Percentiles rank a stretch among this genome's conserved stretches.
Conservation (phyloP, 192 early-diverging fungal genomes). For the Mortierella hygrophila region DNA sequence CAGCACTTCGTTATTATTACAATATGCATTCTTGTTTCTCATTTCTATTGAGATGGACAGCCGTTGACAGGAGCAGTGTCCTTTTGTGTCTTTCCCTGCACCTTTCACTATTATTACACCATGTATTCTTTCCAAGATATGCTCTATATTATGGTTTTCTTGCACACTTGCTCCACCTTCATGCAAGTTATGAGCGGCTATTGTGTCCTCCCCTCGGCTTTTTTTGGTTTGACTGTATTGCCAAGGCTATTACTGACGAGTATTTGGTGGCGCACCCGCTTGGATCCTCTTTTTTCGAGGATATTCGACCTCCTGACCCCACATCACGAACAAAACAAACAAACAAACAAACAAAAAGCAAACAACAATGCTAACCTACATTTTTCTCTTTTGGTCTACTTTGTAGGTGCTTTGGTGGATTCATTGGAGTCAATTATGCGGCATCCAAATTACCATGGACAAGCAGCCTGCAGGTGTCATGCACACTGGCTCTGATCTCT, state of each 20-base stretch:
- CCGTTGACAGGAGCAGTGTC: too few species aligned
- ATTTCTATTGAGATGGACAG: too few species aligned
- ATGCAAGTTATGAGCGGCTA: background rate
- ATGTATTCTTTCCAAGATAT: background rate
- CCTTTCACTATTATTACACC: too few species aligned
- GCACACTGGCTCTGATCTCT: slow-evolving; percentile 69
- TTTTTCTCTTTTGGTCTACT: background rate
- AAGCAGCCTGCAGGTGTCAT: slow-evolving; percentile 68
- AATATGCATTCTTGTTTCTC: too few species aligned
- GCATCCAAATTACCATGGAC: slow-evolving; percentile 74
- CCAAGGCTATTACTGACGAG: background rate
- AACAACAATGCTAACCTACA: slow-evolving; percentile 28
- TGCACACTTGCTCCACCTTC: background rate
- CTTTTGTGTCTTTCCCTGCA: too few species aligned
- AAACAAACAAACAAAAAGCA: slow-evolving; percentile 24
- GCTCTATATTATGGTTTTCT: background rate
- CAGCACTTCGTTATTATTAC: slow-evolving; percentile 12
- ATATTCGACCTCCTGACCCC: background rate
- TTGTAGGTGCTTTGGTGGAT: slow-evolving; percentile 58
- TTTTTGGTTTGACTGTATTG: background rate
- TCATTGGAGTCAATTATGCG: slow-evolving; percentile 75
- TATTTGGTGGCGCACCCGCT: background rate
- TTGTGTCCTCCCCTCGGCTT: background rate
- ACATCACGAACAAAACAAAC: background rate
- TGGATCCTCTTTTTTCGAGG: background rate